These are phyloP conservation scores for Solanum phureja DNA, from an alignment of 257 asterid genomes.

Conservation along the genomic window DNA sequence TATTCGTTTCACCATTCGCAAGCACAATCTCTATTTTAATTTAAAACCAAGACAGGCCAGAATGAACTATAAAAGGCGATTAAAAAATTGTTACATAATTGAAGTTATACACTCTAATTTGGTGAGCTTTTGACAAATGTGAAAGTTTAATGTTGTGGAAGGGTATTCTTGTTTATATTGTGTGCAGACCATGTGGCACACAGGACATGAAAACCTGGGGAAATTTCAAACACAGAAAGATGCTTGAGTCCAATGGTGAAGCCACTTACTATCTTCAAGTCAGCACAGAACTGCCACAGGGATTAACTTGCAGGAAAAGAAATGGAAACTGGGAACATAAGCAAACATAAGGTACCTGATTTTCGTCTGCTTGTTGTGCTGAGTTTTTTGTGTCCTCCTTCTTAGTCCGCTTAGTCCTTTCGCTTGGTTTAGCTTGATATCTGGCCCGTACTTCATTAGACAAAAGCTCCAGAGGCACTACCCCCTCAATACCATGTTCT, in stretches of 20 bases:
- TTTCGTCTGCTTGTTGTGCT: slow-evolving; percentile 54
- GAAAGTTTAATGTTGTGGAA: background rate
- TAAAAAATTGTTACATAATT: background rate
- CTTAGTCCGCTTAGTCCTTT: slow-evolving; percentile 77
- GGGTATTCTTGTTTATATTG: background rate
- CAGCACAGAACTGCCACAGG: background rate
- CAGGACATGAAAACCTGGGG: background rate
- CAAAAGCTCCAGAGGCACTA: slow-evolving; percentile 84
- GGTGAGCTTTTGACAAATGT: background rate
- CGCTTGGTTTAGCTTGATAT: slow-evolving; percentile 82
- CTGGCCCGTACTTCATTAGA: slow-evolving; percentile 58
- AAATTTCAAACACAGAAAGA: background rate
- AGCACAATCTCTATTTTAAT: background rate
- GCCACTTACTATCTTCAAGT: background rate
- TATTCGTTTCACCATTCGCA: background rate
- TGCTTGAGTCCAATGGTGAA: background rate
- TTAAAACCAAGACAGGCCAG: background rate
- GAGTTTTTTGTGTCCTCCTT: slow-evolving; percentile 70
- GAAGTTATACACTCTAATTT: background rate
- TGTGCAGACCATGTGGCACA: background rate
- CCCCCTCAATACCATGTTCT: slow-evolving; percentile 95
- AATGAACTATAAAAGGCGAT: background rate
- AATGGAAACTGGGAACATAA: background rate
- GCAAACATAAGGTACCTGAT: slow-evolving; percentile 40
- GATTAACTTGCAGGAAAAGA: background rate